phyloP scores from a whole-genome alignment of 495 filamentous ascomycete genomes.

The Talaromyces ruber region DNA sequence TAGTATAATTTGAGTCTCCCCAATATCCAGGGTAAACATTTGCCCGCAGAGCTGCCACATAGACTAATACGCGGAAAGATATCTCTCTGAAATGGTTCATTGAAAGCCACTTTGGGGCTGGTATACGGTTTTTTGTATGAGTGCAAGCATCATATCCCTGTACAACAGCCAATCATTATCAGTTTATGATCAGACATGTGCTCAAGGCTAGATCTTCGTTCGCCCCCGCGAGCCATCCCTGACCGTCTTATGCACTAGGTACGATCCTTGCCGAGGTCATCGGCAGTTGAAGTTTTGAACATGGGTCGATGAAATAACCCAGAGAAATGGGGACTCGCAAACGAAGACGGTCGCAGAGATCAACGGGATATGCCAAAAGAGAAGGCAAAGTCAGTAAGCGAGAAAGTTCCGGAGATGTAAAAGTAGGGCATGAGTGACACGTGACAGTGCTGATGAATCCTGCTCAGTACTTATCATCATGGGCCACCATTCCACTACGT shows the following conservation, averaged over 20 bases:
- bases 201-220: not conserved
- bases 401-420: not conserved
- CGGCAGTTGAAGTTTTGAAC: not conserved
- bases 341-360: not conserved
- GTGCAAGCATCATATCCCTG: not conserved
- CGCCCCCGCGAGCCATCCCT: not conserved
- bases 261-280: not conserved
- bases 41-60: too few relatives aligned
- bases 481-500: not conserved
- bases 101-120: too few relatives aligned
- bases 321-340: not conserved
- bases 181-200: not conserved
- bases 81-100: too few relatives aligned
- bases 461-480: not conserved
- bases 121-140: too few relatives aligned
- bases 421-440: constrained; percentile 1
- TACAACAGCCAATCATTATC: not conserved
- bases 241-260: not conserved
- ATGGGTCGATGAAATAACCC: not conserved
- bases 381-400: not conserved
- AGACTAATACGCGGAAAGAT: too few relatives aligned
- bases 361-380: not conserved
- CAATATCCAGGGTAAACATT: too few relatives aligned
- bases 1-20: not conserved
- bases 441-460: not conserved